Percentiles rank a stretch among this genome's conserved stretches.
Conservation (phyloP, 768 basidiomycete genomes). For the Clavulina sp. region DNA sequence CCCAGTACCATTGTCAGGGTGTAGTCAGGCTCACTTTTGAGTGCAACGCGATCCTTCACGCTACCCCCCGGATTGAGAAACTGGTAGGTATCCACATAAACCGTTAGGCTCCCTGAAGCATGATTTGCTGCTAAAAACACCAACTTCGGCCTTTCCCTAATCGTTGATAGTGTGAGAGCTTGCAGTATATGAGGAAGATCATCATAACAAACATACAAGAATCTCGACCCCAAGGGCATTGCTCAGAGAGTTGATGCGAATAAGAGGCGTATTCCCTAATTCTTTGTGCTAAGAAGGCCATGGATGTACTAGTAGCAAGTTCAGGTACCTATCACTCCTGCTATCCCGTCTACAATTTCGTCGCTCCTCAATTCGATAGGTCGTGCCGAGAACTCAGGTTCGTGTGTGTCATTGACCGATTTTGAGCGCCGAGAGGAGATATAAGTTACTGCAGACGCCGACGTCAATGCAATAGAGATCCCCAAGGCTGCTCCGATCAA, state of each 20-base stretch:
- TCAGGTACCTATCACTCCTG: slow-evolving; percentile 5
- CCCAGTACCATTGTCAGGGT: background rate
- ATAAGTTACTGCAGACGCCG: too few species aligned
- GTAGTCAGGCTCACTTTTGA: slow-evolving; percentile 43
- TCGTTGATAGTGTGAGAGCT: background rate
- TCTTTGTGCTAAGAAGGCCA: background rate
- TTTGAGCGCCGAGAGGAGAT: too few species aligned
- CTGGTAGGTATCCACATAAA: slow-evolving; percentile 25
- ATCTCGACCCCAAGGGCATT: slow-evolving; percentile 86
- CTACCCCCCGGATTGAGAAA: slow-evolving; percentile 95
- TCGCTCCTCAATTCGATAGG: slow-evolving; percentile 27
- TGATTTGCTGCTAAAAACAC: slow-evolving; percentile 5
- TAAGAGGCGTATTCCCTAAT: slow-evolving; percentile 81
- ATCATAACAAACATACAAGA: slow-evolving; percentile 25
- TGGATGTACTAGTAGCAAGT: background rate
- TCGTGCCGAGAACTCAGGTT: background rate
- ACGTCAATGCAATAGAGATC: too few species aligned
- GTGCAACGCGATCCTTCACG: slow-evolving; percentile 92
- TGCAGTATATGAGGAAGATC: background rate
- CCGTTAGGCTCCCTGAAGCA: background rate
- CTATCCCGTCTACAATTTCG: slow-evolving; percentile 24
- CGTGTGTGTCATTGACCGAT: too few species aligned
- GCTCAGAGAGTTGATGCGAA: slow-evolving; percentile 83
- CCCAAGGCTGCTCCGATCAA: too few species aligned
- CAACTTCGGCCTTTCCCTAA: slow-evolving; percentile 78